These are phyloP conservation scores for Exophiala alcalophila DNA, from an alignment of 2,329 filamentous ascomycete species.

Conservation along the genomic window DNA sequence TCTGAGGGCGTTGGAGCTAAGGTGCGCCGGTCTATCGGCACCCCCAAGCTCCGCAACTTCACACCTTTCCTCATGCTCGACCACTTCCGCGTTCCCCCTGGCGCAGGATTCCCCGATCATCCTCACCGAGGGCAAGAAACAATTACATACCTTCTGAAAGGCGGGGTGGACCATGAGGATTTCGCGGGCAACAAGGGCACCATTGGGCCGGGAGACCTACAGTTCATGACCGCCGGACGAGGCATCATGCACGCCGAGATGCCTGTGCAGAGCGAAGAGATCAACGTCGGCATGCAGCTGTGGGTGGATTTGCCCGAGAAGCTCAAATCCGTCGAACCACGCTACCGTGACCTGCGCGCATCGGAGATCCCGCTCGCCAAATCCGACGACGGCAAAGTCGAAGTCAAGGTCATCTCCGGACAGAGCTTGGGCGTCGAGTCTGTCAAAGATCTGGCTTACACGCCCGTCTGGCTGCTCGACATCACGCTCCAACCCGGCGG, in stretches of 20 bases:
- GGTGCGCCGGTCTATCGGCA: constrained; percentile 85
- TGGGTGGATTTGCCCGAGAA: constrained; percentile 87
- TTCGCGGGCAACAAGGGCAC: constrained; percentile 83
- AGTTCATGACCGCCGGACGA: constrained; percentile 94
- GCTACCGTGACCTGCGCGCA: constrained; percentile 81
- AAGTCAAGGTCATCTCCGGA: constrained; percentile 87
- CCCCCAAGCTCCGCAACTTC: constrained; percentile 76
- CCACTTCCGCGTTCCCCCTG: constrained; percentile 76
- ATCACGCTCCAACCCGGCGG: constrained; percentile 77
- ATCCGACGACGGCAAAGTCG: constrained; percentile 68
- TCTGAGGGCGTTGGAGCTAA: constrained; percentile 82
- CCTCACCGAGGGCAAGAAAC: constrained; percentile 79
- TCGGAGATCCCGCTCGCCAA: constrained; percentile 74
- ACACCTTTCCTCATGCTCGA: constrained; percentile 96
- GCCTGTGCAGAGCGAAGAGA: constrained; percentile 75
- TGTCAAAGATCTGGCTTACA: constrained; percentile 88
- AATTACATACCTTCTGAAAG: constrained; percentile 85
- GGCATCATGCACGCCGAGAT: constrained; percentile 97
- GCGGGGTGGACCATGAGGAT: constrained; percentile 87
- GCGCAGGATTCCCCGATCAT: constrained; percentile 88
- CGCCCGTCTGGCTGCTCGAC: constrained; percentile 94
- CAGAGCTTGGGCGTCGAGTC: constrained; percentile 80
- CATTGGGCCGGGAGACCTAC: constrained; percentile 81
- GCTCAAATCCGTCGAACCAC: constrained; percentile 83
- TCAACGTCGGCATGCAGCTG: constrained; percentile 86